These are phyloP conservation scores for Penicillium flavigenum DNA, from an alignment of 495 filamentous ascomycete genomes.

Conservation along the genomic window DNA sequence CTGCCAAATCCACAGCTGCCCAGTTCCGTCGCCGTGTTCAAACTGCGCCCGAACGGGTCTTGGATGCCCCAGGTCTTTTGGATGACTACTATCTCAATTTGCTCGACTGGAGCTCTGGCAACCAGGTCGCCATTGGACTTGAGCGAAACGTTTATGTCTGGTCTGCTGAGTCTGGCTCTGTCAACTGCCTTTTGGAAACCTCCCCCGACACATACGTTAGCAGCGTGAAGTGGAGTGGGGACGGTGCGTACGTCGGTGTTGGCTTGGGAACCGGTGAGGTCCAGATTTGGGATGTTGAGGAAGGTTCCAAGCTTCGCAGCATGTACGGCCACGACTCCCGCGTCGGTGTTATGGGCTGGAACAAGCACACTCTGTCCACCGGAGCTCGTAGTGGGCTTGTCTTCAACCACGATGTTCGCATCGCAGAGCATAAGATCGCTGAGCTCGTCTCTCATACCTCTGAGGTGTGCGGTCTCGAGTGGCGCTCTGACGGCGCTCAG, in stretches of 20 bases:
- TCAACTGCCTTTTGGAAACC: slow-evolving; percentile 82
- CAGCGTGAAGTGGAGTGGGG: slow-evolving; percentile 97
- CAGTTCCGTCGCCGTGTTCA: slow-evolving; percentile 89
- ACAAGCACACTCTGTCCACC: slow-evolving; percentile 93
- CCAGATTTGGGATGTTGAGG: slow-evolving; percentile 99
- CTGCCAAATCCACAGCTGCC: slow-evolving; percentile 65
- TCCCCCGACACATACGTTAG: slow-evolving; percentile 89
- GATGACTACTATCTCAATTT: slow-evolving; percentile 99
- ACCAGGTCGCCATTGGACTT: slow-evolving; percentile 96
- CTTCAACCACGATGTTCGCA: slow-evolving; percentile 97
- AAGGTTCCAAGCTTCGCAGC: slow-evolving; percentile 90
- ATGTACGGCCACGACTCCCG: slow-evolving; percentile 98
- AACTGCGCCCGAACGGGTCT: slow-evolving; percentile 91
- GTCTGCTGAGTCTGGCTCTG: slow-evolving; percentile 93
- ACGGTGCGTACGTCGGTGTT: slow-evolving; percentile 94
- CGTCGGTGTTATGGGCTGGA: slow-evolving; percentile 98
- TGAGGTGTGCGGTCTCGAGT: slow-evolving; percentile 97
- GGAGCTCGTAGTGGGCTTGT: slow-evolving; percentile 93
- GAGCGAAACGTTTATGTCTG: slow-evolving; percentile 97
- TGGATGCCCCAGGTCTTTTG: slow-evolving; percentile 94
- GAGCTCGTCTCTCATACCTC: slow-evolving; percentile 95
- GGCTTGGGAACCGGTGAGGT: slow-evolving; percentile 94
- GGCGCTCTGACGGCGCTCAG: slow-evolving; percentile 93
- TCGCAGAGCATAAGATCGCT: slow-evolving; percentile 95
- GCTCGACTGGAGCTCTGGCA: slow-evolving; percentile 93